Evolutionary conservation across 2,329 filamentous ascomycete species (phyloP).

Genomic region (Beauveria scarabaeidicola): DNA sequence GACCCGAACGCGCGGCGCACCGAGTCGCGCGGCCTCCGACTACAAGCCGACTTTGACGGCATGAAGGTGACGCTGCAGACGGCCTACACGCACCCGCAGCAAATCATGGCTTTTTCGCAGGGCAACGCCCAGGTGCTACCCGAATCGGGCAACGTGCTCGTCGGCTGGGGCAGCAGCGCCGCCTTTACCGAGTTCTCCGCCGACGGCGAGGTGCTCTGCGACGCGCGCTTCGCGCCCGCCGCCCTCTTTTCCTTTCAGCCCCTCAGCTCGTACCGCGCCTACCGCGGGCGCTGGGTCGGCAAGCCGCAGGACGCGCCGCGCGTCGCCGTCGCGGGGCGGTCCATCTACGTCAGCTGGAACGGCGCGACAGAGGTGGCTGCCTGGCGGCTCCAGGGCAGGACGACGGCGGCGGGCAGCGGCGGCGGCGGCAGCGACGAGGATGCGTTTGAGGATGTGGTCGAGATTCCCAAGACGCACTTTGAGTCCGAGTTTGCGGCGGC

Average conservation of each 20-base stretch:
- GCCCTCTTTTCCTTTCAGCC: slow-evolving; percentile 11
- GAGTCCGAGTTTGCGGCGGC: neutral
- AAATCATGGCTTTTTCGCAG: slow-evolving; percentile 38
- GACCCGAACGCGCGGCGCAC: slow-evolving; percentile 15
- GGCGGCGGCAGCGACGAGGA: neutral
- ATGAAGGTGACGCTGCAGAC: slow-evolving; percentile 36
- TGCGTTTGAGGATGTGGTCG: neutral
- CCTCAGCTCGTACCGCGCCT: slow-evolving; percentile 11
- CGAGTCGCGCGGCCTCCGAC: slow-evolving; percentile 36
- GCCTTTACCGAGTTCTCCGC: slow-evolving; percentile 35
- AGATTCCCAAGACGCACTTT: neutral
- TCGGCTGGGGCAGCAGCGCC: slow-evolving; percentile 47
- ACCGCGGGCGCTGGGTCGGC: slow-evolving; percentile 9
- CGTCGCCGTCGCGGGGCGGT: neutral
- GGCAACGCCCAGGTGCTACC: slow-evolving; percentile 40
- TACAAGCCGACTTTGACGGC: slow-evolving; percentile 33
- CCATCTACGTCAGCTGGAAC: slow-evolving; percentile 13
- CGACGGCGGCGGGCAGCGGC: neutral
- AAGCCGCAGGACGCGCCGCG: slow-evolving; percentile 5
- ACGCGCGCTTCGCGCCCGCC: slow-evolving; percentile 22
- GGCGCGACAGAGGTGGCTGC: slow-evolving; percentile 12
- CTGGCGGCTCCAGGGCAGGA: slow-evolving; percentile 9
- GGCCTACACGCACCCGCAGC: slow-evolving; percentile 39
- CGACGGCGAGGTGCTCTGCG: slow-evolving; percentile 40
- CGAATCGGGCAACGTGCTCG: slow-evolving; percentile 40